These are phyloP conservation scores for Aureobasidium sp. DNA, from an alignment of 2,329 filamentous ascomycete species.

Conservation along the genomic window DNA sequence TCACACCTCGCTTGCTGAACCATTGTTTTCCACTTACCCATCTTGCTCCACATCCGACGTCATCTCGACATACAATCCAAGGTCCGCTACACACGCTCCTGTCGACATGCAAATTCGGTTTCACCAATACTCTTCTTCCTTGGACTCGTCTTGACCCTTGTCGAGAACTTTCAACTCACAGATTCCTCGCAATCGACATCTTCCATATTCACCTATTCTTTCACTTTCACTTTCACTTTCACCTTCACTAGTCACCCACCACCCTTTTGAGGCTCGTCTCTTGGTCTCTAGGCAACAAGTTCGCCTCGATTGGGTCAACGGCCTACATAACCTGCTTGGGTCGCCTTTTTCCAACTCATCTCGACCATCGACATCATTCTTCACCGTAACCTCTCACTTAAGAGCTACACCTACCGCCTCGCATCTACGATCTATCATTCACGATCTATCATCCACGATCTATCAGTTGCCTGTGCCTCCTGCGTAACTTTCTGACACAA, in stretches of 20 bases:
- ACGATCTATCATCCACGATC: background rate
- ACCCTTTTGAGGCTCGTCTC: background rate
- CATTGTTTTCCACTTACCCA: too few relatives aligned
- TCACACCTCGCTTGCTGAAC: too few relatives aligned
- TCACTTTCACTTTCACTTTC: background rate
- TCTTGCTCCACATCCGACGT: too few relatives aligned
- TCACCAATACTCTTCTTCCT: background rate
- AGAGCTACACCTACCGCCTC: too few relatives aligned
- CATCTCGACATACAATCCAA: too few relatives aligned
- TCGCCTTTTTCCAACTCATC: background rate
- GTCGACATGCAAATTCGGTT: background rate
- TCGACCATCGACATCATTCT: background rate
- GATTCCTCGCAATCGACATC: background rate
- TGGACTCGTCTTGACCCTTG: background rate
- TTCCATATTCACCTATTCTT: background rate
- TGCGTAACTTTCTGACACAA: background rate
- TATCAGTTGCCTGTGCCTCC: too few relatives aligned
- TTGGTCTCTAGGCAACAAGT: background rate
- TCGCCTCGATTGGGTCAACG: background rate
- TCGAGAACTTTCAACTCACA: background rate
- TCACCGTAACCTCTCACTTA: too few relatives aligned
- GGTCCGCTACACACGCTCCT: background rate
- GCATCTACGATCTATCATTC: too few relatives aligned
- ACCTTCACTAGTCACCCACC: background rate
- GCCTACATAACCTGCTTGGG: background rate